Conservation (phyloP, 202 grass and related monocot species). For the Zoysia matrella region DNA sequence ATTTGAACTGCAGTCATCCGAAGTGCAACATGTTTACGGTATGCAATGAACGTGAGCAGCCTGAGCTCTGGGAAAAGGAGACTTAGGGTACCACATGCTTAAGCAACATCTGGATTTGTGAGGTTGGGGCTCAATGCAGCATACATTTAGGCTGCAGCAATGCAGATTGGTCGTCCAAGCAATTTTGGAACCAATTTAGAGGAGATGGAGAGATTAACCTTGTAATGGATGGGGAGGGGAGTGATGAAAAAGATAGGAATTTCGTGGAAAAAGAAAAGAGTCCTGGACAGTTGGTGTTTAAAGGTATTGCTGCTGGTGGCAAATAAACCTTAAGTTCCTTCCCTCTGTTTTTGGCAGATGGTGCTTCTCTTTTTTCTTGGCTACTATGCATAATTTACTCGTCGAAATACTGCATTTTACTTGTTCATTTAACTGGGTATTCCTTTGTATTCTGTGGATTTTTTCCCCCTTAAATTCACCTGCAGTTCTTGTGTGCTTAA, state of each 20-base stretch:
- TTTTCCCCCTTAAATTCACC: neutral
- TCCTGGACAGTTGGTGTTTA: too few species aligned
- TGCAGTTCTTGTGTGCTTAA: constrained; percentile 9
- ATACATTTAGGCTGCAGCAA: neutral
- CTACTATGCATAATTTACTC: neutral
- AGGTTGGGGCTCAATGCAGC: too few species aligned
- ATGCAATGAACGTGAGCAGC: too few species aligned
- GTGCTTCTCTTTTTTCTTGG: neutral
- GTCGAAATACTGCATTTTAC: neutral
- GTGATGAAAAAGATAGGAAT: too few species aligned
- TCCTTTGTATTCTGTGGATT: constrained; percentile 16
- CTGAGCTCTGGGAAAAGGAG: neutral
- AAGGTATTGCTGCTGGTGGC: too few species aligned
- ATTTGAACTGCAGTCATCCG: neutral
- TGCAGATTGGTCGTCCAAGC: neutral
- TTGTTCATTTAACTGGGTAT: constrained; percentile 19
- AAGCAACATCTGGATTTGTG: neutral
- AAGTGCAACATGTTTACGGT: neutral
- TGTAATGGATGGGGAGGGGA: too few species aligned
- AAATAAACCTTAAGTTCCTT: neutral
- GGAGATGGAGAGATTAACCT: too few species aligned
- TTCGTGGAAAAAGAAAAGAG: too few species aligned
- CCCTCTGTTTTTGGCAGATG: neutral
- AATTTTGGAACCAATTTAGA: too few species aligned
- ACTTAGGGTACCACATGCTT: neutral